These are phyloP conservation scores for Botrytis squamosa DNA, from an alignment of 2,329 filamentous ascomycete genomes.

Conservation along the genomic window DNA sequence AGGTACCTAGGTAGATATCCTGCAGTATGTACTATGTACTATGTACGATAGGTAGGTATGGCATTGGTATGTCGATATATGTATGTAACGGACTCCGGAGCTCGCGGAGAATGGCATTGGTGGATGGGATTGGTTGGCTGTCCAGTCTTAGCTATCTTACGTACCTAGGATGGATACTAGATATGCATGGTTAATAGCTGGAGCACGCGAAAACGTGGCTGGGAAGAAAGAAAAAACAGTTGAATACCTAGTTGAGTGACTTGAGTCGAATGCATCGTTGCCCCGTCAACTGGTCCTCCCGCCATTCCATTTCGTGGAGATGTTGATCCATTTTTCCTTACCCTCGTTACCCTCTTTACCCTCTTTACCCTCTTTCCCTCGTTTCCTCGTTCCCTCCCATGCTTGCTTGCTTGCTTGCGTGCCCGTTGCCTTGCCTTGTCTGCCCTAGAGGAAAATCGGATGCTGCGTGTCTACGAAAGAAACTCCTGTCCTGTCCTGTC, in stretches of 20 bases:
- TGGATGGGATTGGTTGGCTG: too few species aligned
- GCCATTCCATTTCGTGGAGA: constrained; percentile 18
- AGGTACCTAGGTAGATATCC: too few species aligned
- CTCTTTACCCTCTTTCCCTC: too few species aligned
- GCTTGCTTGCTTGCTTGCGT: background rate
- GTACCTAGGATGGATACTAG: background rate
- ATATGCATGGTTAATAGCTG: background rate
- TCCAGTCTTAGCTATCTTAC: too few species aligned
- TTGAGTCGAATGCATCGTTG: background rate
- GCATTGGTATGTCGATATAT: too few species aligned
- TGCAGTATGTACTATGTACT: too few species aligned
- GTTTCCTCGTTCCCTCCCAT: background rate
- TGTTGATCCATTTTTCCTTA: background rate
- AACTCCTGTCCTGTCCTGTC: background rate
- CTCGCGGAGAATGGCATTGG: too few species aligned
- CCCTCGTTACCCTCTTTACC: background rate
- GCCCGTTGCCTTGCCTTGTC: background rate
- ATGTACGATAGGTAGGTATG: too few species aligned
- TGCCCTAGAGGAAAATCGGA: background rate
- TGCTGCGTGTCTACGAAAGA: background rate
- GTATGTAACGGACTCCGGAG: too few species aligned
- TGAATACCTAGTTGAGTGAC: background rate
- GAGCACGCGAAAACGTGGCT: background rate
- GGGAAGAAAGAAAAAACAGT: background rate
- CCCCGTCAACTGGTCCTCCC: background rate